Percentiles rank a stretch among this genome's conserved stretches.
These are phyloP conservation scores for Lactarius pseudohatsudake DNA, from an alignment of 768 basidiomycete genomes.

Conservation along the genomic window DNA sequence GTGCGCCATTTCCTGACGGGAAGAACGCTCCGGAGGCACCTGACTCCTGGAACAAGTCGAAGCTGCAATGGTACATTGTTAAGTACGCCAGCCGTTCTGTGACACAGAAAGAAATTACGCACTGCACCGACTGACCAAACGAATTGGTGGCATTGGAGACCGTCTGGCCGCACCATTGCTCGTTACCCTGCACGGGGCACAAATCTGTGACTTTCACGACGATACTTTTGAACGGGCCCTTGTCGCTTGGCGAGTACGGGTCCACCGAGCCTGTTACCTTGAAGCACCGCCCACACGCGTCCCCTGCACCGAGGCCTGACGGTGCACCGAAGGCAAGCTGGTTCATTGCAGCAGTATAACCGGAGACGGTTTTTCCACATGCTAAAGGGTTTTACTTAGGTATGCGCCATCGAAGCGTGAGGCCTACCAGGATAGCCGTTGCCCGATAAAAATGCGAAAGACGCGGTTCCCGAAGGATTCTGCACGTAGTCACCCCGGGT, in stretches of 20 bases:
- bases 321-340: conserved; percentile 55
- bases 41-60: conserved; percentile 60
- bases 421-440: conserved; percentile 49
- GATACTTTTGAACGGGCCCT: conserved; percentile 55
- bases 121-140: conserved; percentile 51
- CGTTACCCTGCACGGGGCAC: conserved; percentile 49
- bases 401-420: neutral
- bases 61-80: conserved; percentile 38
- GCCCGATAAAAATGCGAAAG: conserved; percentile 58
- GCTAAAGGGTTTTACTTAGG: conserved; percentile 36
- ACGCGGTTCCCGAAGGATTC: conserved; percentile 48
- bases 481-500: conserved; percentile 56
- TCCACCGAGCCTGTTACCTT: conserved; percentile 53
- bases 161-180: conserved; percentile 57
- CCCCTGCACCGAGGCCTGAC: conserved; percentile 53
- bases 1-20: conserved; percentile 53
- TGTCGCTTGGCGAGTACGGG: conserved; percentile 51
- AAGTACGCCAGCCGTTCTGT: neutral
- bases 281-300: conserved; percentile 65
- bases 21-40: conserved; percentile 54
- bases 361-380: conserved; percentile 52
- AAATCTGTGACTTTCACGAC: conserved; percentile 51
- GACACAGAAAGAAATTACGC: conserved; percentile 28
- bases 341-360: conserved; percentile 57
- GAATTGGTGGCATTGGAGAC: conserved; percentile 43